Evolutionary conservation across 2,329 filamentous ascomycete genomes (phyloP), one percentile per base, ranked within the genome.

Genomic region (Pseudofabraea citricarpa): DNA sequence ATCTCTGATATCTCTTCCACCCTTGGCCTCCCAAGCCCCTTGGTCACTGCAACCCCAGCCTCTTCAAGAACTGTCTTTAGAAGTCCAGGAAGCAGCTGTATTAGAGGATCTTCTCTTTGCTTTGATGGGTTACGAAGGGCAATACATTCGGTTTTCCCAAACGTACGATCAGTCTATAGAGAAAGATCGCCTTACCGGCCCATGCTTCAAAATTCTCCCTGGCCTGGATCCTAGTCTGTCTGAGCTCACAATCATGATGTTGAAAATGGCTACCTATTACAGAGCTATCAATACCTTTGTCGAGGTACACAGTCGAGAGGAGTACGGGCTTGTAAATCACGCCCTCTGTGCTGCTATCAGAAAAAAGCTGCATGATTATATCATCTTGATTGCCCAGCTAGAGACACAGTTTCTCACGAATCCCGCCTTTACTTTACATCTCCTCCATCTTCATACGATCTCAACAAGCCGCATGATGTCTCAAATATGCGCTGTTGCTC

Each of bases 111-210:
- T 98, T 13, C 67, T 97, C 24, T 96, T 91, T 61, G 90, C 95
- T 5, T 94, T 97, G 56, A 96, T 98, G 90, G 93, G 93, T 18
- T 95, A 90, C 51, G 93, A 98, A 66, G 93, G 93, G n/a, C 90
- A 95, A 63, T 97, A 97, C 61, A 87, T 98, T 49, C 86, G 89
- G 43, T 97, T 89, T 61, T 78, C 77, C 46, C 85, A 88, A 53
- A 77, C 79, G 7, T 97, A 95, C 62, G 83, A 95, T 54, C 89
- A 90, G 0, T 70, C 76, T 3, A 81, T 88, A 40, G 93, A 98
- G 67, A 88, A 91, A 57, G 89, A 94, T 58, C 82, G 90, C 12
- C 71, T 98, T 38, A 77, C 84, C 6, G 93, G 93, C 0, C 93
- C 93, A 2, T 70, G 74, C 8, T 97, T 90, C 67, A 82, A 81